Percentiles rank a stretch among this genome's conserved stretches.
Conservation (phyloP, 2,329 filamentous ascomycete species). For the Clonostachys sp. region DNA sequence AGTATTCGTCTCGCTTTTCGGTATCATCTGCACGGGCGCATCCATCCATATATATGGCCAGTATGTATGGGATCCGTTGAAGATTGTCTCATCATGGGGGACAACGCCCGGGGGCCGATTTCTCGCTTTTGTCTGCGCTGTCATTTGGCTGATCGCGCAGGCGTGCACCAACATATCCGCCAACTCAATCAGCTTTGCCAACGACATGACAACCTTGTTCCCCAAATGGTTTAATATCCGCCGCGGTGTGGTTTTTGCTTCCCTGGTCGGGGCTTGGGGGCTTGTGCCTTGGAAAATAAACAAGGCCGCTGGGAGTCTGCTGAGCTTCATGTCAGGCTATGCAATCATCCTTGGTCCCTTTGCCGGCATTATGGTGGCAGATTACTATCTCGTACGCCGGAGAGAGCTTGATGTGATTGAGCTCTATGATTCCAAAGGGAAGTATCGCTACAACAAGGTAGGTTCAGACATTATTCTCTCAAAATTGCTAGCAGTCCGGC, state of each 20-base stretch:
- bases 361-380: slow-evolving; percentile 29
- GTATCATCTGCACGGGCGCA: slow-evolving; percentile 41
- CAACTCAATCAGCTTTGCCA: slow-evolving; percentile 19
- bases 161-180: slow-evolving; percentile 19
- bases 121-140: slow-evolving; percentile 20
- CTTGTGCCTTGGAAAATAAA: slow-evolving; percentile 27
- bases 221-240: slow-evolving; percentile 22
- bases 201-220: slow-evolving; percentile 19
- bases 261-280: slow-evolving; percentile 23
- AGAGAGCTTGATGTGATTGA: slow-evolving; percentile 30
- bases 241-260: slow-evolving; percentile 18
- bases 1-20: slow-evolving; percentile 38
- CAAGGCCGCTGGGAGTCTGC: slow-evolving; percentile 16
- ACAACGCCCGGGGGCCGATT: slow-evolving; percentile 17
- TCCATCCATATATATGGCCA: slow-evolving; percentile 37
- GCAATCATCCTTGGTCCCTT: slow-evolving; percentile 32
- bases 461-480: no score
- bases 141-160: slow-evolving; percentile 31
- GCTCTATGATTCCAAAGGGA: slow-evolving; percentile 32
- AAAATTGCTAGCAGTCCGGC: no score
- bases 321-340: slow-evolving; percentile 23
- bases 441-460: slow-evolving; percentile 23
- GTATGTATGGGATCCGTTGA: slow-evolving; percentile 43
- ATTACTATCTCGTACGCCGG: slow-evolving; percentile 31
- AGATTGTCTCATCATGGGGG: slow-evolving; percentile 36